phyloP scores from a whole-genome alignment of 192 early-diverging fungal species.

The Backusella tuberculispora region DNA sequence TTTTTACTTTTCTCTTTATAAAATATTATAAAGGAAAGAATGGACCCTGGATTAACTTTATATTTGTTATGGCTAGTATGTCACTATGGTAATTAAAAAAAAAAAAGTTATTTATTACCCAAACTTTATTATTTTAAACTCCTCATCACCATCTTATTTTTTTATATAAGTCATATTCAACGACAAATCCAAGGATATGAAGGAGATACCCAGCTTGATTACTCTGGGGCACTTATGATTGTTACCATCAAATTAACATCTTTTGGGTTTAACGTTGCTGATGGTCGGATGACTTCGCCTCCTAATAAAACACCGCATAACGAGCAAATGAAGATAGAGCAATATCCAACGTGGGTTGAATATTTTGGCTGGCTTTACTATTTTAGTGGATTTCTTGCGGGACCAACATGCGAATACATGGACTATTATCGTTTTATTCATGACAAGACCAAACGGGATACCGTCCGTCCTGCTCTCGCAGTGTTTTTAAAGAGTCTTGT shows the following conservation, averaged over 20 bases:
- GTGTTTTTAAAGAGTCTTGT: constrained; percentile 3
- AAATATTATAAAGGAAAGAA: constrained; percentile 40
- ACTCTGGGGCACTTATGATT: constrained; percentile 95
- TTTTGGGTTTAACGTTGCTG: constrained; percentile 79
- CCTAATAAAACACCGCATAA: neutral
- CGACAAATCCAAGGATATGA: constrained; percentile 20
- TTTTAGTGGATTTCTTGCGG: constrained; percentile 83
- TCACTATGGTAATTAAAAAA: constrained; percentile 52
- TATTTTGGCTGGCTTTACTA: constrained; percentile 91
- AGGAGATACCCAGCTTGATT: constrained; percentile 68
- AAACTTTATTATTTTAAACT: too few species aligned
- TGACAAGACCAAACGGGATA: neutral
- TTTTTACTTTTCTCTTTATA: constrained; percentile 43
- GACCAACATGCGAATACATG: constrained; percentile 84
- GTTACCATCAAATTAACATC: constrained; percentile 89
- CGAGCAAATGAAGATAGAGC: constrained; percentile 17
- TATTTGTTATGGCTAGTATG: constrained; percentile 69
- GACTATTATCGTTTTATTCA: constrained; percentile 54
- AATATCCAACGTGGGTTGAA: constrained; percentile 70
- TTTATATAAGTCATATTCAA: constrained; percentile 2
- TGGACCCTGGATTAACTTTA: constrained; percentile 58
- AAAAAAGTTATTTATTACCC: too few species aligned
- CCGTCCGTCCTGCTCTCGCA: neutral
- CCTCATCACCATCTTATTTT: neutral
- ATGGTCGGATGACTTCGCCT: neutral